Evolutionary conservation across 2,329 filamentous ascomycete genomes (phyloP).

Genomic region (Neodidymelliopsis sp.): DNA sequence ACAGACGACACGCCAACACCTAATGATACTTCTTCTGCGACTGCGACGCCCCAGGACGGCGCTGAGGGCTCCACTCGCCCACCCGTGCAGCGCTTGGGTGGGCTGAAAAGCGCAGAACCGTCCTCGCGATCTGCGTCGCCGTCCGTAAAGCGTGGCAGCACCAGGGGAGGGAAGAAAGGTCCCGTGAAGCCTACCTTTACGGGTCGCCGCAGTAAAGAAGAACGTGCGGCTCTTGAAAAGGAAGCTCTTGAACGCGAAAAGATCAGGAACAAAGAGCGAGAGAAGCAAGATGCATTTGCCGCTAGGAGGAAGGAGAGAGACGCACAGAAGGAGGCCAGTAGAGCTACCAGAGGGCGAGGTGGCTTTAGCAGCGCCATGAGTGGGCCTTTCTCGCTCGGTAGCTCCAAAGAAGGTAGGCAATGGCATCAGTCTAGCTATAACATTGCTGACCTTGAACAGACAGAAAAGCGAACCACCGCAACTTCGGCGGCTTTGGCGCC

Average conservation of each 20-base stretch:
- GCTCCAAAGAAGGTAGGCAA: constrained; percentile 36
- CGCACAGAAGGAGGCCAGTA: constrained; percentile 30
- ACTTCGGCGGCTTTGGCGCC: constrained; percentile 32
- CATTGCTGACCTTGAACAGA: constrained; percentile 28
- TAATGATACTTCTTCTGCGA: constrained; percentile 21
- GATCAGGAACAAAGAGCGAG: constrained; percentile 46
- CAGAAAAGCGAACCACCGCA: constrained; percentile 28
- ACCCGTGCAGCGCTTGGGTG: constrained; percentile 38
- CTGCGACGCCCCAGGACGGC: constrained; percentile 25
- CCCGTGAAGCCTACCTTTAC: constrained; percentile 51
- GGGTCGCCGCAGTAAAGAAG: constrained; percentile 54
- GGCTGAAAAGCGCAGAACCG: constrained; percentile 37
- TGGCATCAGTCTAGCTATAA: neutral
- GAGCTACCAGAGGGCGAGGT: constrained; percentile 48
- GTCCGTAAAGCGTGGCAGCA: constrained; percentile 36
- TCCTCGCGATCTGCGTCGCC: constrained; percentile 42
- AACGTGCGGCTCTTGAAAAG: constrained; percentile 53
- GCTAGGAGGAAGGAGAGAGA: constrained; percentile 18
- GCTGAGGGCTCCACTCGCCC: constrained; percentile 30
- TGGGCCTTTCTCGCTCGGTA: constrained; percentile 52
- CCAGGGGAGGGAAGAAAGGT: constrained; percentile 39
- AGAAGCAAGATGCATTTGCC: constrained; percentile 31
- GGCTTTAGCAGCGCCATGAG: constrained; percentile 53
- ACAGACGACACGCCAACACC: constrained; percentile 22
- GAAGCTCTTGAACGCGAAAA: constrained; percentile 49